Conservation (phyloP, 2,329 filamentous ascomycete genomes). For the Colletotrichum australisinense region DNA sequence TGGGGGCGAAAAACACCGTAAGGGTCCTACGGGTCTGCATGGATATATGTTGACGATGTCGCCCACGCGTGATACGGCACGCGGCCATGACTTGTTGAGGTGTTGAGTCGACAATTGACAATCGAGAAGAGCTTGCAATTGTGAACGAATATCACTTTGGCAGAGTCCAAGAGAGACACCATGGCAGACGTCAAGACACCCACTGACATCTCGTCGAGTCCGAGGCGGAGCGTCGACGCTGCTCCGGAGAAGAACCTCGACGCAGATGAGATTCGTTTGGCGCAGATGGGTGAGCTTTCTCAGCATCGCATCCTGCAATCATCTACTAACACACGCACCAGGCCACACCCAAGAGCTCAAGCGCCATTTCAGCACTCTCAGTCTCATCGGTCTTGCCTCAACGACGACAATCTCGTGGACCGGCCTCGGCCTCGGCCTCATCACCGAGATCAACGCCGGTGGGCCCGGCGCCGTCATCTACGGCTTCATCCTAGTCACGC, state of each 20-base stretch:
- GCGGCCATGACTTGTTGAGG: neutral
- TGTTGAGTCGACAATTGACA: neutral
- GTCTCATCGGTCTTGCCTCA: conserved; percentile 59
- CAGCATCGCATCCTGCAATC: too few relatives aligned
- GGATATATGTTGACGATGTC: conserved; percentile 21
- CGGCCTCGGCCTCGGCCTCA: conserved; percentile 55
- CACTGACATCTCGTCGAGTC: conserved; percentile 26
- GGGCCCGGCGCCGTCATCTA: conserved; percentile 62
- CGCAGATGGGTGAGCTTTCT: conserved; percentile 53
- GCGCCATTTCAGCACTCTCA: conserved; percentile 58
- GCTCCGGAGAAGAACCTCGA: conserved; percentile 37
- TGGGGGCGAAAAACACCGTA: conserved; percentile 10
- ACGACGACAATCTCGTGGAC: conserved; percentile 64
- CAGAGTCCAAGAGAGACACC: neutral
- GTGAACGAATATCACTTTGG: neutral
- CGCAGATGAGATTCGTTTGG: conserved; percentile 53
- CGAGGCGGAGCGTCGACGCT: conserved; percentile 25
- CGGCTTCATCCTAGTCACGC: conserved; percentile 59
- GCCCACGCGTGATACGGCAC: conserved; percentile 15
- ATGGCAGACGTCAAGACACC: conserved; percentile 21
- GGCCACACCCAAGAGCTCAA: conserved; percentile 61
- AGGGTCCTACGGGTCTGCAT: neutral
- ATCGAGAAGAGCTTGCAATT: neutral
- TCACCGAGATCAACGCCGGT: conserved; percentile 59
- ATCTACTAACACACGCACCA: conserved; percentile 26